phyloP scores from a whole-genome alignment of 2,329 filamentous ascomycete genomes.

The Rosellinia necatrix region DNA sequence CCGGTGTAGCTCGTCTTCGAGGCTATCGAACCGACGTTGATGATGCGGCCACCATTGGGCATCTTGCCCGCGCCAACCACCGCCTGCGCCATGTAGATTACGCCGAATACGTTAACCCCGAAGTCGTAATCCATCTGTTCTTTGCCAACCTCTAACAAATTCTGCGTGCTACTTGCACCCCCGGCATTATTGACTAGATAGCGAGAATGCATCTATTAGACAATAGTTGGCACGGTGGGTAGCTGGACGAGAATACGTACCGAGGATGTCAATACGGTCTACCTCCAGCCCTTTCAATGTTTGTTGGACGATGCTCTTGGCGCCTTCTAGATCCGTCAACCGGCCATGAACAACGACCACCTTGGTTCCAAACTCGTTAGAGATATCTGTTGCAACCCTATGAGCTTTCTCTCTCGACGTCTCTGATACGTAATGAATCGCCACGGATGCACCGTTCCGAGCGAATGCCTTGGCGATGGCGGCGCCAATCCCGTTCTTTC shows the following conservation, averaged over 20 bases:
- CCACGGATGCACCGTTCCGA: conserved; percentile 47
- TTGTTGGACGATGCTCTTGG: conserved; percentile 31
- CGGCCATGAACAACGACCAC: conserved; percentile 30
- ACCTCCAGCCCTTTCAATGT: conserved; percentile 30
- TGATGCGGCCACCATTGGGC: conserved; percentile 42
- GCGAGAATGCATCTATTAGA: background rate
- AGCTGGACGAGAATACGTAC: conserved; percentile 24
- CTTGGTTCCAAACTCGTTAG: conserved; percentile 36
- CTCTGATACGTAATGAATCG: conserved; percentile 48
- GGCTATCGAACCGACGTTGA: conserved; percentile 41
- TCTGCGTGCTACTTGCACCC: conserved; percentile 11
- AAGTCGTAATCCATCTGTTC: conserved; percentile 34
- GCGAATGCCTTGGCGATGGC: conserved; percentile 47
- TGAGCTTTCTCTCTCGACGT: conserved; percentile 38
- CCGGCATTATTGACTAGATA: conserved; percentile 37
- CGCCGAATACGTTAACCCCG: conserved; percentile 35
- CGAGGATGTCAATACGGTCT: conserved; percentile 38
- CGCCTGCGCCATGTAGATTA: conserved; percentile 37
- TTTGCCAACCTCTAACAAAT: conserved; percentile 25
- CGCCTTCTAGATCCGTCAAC: conserved; percentile 23
- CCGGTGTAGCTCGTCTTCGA: conserved; percentile 30
- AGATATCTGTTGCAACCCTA: conserved; percentile 37
- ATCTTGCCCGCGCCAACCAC: conserved; percentile 33
- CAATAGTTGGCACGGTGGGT: background rate
- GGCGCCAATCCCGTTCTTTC: conserved; percentile 50